phyloP scores from a whole-genome alignment of 2,329 filamentous ascomycete species.

The Myrmaecium sp. region DNA sequence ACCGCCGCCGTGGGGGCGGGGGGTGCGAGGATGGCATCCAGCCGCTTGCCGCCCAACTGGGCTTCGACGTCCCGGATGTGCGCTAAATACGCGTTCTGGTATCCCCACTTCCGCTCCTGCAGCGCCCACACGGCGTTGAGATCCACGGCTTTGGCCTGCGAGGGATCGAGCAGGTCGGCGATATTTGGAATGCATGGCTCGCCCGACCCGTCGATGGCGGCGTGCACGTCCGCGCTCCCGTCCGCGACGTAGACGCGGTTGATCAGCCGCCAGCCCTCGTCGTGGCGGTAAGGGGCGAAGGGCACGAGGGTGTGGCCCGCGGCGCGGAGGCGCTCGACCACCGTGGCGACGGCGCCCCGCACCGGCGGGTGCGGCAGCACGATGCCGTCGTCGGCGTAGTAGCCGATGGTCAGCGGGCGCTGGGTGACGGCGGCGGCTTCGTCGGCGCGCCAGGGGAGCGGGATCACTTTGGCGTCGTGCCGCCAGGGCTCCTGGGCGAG shows the following conservation, averaged over 20 bases:
- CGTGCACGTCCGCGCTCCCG: conserved; percentile 1
- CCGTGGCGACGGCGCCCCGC: conserved; percentile 3
- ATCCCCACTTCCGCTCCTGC: conserved; percentile 5
- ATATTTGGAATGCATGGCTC: conserved; percentile 8
- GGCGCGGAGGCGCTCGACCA: conserved; percentile 17
- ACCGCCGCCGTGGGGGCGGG: conserved; percentile 35
- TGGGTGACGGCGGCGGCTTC: conserved; percentile 1
- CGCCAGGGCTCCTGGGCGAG: conserved; percentile 5
- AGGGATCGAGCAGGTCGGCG: conserved; percentile 3
- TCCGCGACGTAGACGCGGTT: conserved; percentile 3
- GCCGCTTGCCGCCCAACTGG: too few species aligned
- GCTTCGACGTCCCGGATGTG: too few species aligned
- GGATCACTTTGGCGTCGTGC: conserved; percentile 22
- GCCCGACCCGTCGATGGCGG: conserved; percentile 8
- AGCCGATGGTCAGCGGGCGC: conserved; percentile 4
- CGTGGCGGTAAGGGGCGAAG: conserved; percentile 7
- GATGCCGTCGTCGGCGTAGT: neutral
- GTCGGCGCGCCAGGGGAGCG: conserved; percentile 29
- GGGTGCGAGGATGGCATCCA: conserved; percentile 35
- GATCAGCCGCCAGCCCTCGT: conserved; percentile 6
- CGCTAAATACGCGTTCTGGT: conserved; percentile 5
- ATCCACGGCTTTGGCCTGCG: conserved; percentile 3
- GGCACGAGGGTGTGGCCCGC: conserved; percentile 21
- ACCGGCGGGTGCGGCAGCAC: conserved; percentile 6
- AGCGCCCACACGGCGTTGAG: conserved; percentile 11